phyloP scores from a whole-genome alignment of 768 basidiomycete genomes.

The Suillus weaverae region DNA sequence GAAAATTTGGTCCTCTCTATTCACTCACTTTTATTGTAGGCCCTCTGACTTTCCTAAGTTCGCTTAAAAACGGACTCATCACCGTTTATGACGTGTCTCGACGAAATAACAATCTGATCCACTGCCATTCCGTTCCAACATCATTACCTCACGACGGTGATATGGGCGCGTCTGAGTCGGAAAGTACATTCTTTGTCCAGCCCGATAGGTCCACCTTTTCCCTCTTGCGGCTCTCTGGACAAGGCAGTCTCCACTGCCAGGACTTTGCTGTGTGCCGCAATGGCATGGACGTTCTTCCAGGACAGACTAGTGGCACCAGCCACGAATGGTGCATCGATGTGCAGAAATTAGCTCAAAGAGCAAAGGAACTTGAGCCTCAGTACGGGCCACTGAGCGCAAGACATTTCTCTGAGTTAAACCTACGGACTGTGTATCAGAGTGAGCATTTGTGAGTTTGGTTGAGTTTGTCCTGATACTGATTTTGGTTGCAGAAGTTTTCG shows the following conservation, averaged over 20 bases:
- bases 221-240: slow-evolving; percentile 48
- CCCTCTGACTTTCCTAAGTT: slow-evolving; percentile 55
- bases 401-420: slow-evolving; percentile 46
- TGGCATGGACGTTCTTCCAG: slow-evolving; percentile 13
- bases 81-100: slow-evolving; percentile 65
- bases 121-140: slow-evolving; percentile 42
- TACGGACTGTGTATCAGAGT: slow-evolving; percentile 60
- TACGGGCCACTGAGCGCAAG: slow-evolving; percentile 46
- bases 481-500: slow-evolving; percentile 38
- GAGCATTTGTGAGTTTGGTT: slow-evolving; percentile 19
- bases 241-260: slow-evolving; percentile 46
- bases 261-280: slow-evolving; percentile 33
- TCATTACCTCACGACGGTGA: slow-evolving; percentile 34
- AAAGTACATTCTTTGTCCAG: slow-evolving; percentile 32
- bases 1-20: slow-evolving; percentile 1
- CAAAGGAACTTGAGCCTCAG: slow-evolving; percentile 31
- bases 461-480: slow-evolving; percentile 14
- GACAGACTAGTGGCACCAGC: slow-evolving; percentile 5
- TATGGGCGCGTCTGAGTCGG: slow-evolving; percentile 29
- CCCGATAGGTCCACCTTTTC: slow-evolving; percentile 32
- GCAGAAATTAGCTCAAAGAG: slow-evolving; percentile 33
- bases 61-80: slow-evolving; percentile 56
- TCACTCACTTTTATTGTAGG: slow-evolving; percentile 34
- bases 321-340: slow-evolving; percentile 44
- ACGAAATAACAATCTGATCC: slow-evolving; percentile 39